Conservation (phyloP, 352 stramenopile species). For the Globisporangium nunn region DNA sequence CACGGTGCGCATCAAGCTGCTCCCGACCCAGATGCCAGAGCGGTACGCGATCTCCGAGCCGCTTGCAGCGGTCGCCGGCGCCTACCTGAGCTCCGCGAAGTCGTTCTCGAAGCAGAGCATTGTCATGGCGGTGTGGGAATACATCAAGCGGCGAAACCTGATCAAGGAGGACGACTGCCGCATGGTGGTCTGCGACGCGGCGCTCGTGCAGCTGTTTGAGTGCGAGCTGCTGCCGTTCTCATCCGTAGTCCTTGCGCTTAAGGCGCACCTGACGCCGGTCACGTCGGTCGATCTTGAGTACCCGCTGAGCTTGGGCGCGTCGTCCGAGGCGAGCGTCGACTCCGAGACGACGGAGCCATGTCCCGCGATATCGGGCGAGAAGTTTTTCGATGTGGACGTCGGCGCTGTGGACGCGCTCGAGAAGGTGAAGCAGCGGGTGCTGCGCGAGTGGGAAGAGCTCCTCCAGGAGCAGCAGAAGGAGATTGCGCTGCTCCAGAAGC, state of each 20-base stretch:
- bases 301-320: conserved; percentile 30
- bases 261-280: conserved; percentile 51
- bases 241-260: conserved; percentile 60
- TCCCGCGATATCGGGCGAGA: conserved; percentile 30
- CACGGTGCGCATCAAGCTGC: conserved; percentile 59
- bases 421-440: conserved; percentile 20
- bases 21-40: conserved; percentile 47
- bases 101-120: conserved; percentile 67
- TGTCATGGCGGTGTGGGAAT: conserved; percentile 68
- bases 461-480: conserved; percentile 65
- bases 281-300: conserved; percentile 56
- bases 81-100: conserved; percentile 34
- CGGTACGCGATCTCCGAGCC: conserved; percentile 48
- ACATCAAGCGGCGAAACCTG: conserved; percentile 65
- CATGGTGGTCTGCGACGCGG: conserved; percentile 53
- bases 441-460: conserved; percentile 56
- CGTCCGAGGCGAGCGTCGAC: conserved; percentile 11
- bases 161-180: conserved; percentile 82
- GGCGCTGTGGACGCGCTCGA: conserved; percentile 44
- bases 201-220: conserved; percentile 45
- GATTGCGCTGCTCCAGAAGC: conserved; percentile 40
- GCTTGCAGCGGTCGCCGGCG: conserved; percentile 28
- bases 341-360: not conserved
- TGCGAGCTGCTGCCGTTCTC: conserved; percentile 67
- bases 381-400: conserved; percentile 57